These are phyloP conservation scores for Phlyctochytrium planicorne DNA, from an alignment of 192 early-diverging fungal genomes.

Conservation along the genomic window DNA sequence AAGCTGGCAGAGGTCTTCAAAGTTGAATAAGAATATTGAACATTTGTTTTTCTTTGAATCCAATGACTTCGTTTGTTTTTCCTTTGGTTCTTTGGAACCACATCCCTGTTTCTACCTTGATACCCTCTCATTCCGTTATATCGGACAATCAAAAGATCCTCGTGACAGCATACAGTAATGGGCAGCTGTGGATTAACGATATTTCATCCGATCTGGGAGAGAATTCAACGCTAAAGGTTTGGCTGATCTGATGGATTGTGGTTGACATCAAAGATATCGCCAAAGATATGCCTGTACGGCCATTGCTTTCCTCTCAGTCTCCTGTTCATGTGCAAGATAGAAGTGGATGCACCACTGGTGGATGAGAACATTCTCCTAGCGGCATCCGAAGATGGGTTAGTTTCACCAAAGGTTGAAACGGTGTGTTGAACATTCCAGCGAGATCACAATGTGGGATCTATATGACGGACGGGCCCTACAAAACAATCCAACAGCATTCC, in stretches of 20 bases:
- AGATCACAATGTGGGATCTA: conserved; percentile 48
- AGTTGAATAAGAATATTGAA: not conserved
- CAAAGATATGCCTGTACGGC: conserved; percentile 23
- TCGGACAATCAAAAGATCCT: not conserved
- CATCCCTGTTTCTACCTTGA: not conserved
- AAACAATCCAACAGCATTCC: conserved; percentile 25
- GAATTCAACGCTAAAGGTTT: not conserved
- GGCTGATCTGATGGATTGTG: not conserved
- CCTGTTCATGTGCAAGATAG: conserved; percentile 26
- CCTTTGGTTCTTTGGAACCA: not conserved
- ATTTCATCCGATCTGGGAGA: not conserved
- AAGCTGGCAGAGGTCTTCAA: not conserved
- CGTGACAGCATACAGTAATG: not conserved
- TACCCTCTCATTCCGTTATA: not conserved
- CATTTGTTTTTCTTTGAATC: too few species aligned
- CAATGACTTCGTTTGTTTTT: conserved; percentile 3
- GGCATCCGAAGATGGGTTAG: conserved; percentile 29
- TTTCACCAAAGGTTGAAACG: not conserved
- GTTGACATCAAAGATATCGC: conserved; percentile 3
- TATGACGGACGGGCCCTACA: conserved; percentile 44
- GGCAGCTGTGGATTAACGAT: conserved; percentile 1
- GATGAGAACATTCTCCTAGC: conserved; percentile 30
- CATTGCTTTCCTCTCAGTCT: conserved; percentile 21
- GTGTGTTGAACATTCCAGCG: conserved; percentile 24
- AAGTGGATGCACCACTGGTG: conserved; percentile 21